Evolutionary conservation across 306 rosid genomes (phyloP), one percentile per base, ranked within the genome.

Genomic region (Mucuna pruriens): DNA sequence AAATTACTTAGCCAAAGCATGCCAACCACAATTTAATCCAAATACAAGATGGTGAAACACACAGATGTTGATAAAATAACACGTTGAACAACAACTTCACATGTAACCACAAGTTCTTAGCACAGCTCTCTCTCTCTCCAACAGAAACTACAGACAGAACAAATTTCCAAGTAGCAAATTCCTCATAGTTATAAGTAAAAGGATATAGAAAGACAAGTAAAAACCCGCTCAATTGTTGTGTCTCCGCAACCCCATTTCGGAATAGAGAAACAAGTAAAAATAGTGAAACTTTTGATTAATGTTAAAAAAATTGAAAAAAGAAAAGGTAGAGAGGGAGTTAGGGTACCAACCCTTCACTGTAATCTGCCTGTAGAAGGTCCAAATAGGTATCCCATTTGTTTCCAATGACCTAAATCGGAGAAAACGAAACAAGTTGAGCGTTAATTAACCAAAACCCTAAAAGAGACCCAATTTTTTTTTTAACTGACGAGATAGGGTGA

Each of bases 371-470:
- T 11, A 92, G 89, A 87, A 94, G 96, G 62, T 94, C 97, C 22
- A 94, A 90, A 78, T 94, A 94, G 2, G 88, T 46, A 54, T 94
- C 98, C 97, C 98, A 94, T 78, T 94, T 94, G 92, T 94, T 91
- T 69, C 97, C 98, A 42, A 94, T 92, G 49, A 94, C 97, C 98
- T 91, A 79, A 31, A 83, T 9, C 13, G 33, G 60, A 61, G 10
- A 83, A 75, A 63, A 13, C 3, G 46, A 39, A 57, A 36, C 25
- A 77, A 60, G 34, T 2, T 39, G 5, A 49, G 40, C 31, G 26
- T 62, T 7, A 74, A 57, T 6, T 25, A 71, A 65, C 0, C 49
- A 51, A 65, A 82, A 82, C 84, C 79, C 75, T 74, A 82, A 57
- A 33, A 63, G 66, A 33, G 51, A 16, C 15, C 0, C 10, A 66